Percentiles rank a stretch among this genome's conserved stretches.
These are phyloP conservation scores for Calonectria pauciramosa DNA, from an alignment of 2,329 filamentous ascomycete genomes.

Conservation along the genomic window DNA sequence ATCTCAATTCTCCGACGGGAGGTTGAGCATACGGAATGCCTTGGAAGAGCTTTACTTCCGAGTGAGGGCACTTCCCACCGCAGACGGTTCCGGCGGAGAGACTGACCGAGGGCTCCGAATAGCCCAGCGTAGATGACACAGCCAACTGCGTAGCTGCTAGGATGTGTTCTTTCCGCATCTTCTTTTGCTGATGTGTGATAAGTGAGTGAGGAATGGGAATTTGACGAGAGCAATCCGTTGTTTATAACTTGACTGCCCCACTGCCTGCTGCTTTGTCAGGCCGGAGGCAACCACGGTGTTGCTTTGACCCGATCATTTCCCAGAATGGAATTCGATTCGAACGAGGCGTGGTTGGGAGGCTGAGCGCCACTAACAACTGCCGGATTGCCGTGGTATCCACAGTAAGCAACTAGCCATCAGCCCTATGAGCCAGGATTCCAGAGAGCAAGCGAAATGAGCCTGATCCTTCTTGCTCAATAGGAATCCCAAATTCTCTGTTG, in stretches of 20 bases:
- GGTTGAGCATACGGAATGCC: slow-evolving; percentile 39
- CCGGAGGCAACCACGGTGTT: not conserved
- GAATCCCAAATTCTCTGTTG: too few species aligned
- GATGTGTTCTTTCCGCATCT: not conserved
- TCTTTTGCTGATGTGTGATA: not conserved
- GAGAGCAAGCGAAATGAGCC: not conserved
- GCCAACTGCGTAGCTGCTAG: not conserved
- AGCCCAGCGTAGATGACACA: not conserved
- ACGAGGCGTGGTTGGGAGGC: not conserved
- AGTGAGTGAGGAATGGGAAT: not conserved
- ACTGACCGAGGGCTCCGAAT: not conserved
- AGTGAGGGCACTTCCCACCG: slow-evolving; percentile 10
- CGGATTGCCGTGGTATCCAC: not conserved
- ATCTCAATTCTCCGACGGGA: slow-evolving; percentile 28
- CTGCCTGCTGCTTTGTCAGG: not conserved
- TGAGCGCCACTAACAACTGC: not conserved
- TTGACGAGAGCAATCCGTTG: too few species aligned
- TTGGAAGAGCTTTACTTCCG: slow-evolving; percentile 22
- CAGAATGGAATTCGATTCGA: not conserved
- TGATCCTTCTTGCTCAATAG: not conserved
- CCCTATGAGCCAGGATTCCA: not conserved
- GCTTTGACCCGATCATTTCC: not conserved
- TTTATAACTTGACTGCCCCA: not conserved
- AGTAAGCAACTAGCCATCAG: not conserved
- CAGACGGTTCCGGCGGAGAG: slow-evolving; percentile 5